These are phyloP conservation scores for Hypoxylon sp. DNA, from an alignment of 2,329 filamentous ascomycete species.

Conservation along the genomic window DNA sequence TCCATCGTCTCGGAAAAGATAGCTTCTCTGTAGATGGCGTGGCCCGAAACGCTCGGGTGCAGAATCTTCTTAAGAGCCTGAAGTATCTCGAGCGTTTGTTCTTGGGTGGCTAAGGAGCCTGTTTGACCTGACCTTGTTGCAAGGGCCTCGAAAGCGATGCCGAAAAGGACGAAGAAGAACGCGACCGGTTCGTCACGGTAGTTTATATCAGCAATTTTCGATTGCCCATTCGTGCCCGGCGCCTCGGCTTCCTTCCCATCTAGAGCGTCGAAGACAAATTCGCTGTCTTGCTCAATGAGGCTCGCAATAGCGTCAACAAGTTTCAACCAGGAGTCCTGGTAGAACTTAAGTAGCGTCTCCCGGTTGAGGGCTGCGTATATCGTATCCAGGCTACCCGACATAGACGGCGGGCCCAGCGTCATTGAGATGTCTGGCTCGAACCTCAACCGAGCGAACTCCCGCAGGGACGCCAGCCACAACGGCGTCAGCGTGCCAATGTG, in stretches of 20 bases:
- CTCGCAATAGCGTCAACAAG: slow-evolving; percentile 97
- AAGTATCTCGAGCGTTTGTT: slow-evolving; percentile 88
- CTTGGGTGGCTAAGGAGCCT: slow-evolving; percentile 76
- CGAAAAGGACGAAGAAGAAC: slow-evolving; percentile 98
- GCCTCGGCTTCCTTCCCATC: slow-evolving; percentile 80
- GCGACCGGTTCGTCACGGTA: slow-evolving; percentile 98
- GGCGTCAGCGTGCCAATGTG: slow-evolving; percentile 92
- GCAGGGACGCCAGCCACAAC: slow-evolving; percentile 90
- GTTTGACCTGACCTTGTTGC: slow-evolving; percentile 79
- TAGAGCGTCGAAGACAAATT: slow-evolving; percentile 95
- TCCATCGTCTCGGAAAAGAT: slow-evolving; percentile 99
- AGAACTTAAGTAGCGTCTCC: slow-evolving; percentile 93
- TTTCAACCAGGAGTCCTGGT: slow-evolving; percentile 96
- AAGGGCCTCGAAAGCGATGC: slow-evolving; percentile 94
- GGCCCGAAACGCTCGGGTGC: slow-evolving; percentile 92
- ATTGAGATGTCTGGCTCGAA: slow-evolving; percentile 99
- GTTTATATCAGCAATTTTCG: slow-evolving; percentile 85
- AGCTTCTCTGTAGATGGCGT: slow-evolving; percentile 95
- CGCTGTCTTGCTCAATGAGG: slow-evolving; percentile 96
- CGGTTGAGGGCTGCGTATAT: slow-evolving; percentile 96
- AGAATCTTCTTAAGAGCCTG: slow-evolving; percentile 94
- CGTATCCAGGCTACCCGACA: slow-evolving; percentile 88
- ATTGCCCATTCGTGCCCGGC: slow-evolving; percentile 61
- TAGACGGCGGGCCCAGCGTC: slow-evolving; percentile 82
- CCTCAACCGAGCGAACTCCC: slow-evolving; percentile 90